phyloP scores from a whole-genome alignment of 345 rosid species.

The Populus euphratica region DNA sequence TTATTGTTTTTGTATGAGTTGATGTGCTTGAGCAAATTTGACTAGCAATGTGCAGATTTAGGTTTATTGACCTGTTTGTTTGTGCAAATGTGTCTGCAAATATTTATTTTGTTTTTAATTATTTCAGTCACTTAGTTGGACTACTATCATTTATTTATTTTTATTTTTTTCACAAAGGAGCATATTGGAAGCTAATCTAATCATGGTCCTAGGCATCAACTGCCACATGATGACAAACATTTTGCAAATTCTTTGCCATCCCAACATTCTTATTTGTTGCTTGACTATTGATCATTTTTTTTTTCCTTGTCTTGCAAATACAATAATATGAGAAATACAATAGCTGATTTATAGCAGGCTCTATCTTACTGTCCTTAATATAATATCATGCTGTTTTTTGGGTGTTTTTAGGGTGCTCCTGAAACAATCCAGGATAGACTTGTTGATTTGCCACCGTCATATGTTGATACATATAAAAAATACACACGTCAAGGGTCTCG shows the following conservation, averaged over 20 bases:
- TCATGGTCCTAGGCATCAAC: neutral
- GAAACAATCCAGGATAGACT: conserved; percentile 97
- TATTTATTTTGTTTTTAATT: too few species aligned
- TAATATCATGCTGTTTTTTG: neutral
- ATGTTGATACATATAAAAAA: conserved; percentile 83
- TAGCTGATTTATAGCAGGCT: neutral
- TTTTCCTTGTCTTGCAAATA: neutral
- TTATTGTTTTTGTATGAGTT: neutral
- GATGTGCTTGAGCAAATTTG: neutral
- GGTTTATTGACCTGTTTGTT: neutral
- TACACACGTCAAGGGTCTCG: conserved; percentile 97
- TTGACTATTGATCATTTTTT: neutral
- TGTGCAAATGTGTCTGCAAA: too few species aligned
- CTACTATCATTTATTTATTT: too few species aligned
- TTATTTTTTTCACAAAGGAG: too few species aligned
- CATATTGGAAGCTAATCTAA: neutral
- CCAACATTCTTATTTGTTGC: neutral
- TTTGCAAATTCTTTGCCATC: neutral
- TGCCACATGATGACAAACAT: neutral
- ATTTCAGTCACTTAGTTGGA: neutral
- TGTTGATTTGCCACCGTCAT: conserved; percentile 58
- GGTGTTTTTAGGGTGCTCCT: conserved; percentile 83
- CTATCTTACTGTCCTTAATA: neutral
- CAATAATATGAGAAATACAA: neutral
- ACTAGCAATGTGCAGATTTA: neutral